These are phyloP conservation scores for Hordeum vulgare DNA, from an alignment of 176 grass and related monocot species.

Conservation along the genomic window DNA sequence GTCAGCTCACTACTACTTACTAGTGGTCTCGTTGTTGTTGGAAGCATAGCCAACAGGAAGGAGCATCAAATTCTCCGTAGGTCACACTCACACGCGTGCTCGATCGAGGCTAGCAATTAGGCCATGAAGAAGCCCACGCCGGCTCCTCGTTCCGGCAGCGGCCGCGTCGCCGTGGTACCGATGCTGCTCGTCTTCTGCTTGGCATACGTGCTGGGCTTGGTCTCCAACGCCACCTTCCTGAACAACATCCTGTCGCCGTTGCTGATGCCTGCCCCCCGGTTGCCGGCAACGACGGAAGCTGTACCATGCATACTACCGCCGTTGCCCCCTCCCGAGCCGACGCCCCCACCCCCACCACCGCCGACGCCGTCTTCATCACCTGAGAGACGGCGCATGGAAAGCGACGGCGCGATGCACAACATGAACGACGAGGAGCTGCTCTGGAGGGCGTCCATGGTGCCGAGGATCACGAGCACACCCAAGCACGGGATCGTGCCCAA, in stretches of 20 bases:
- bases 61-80: not conserved
- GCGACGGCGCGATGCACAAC: slow-evolving; percentile 15
- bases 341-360: not conserved
- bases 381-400: not conserved
- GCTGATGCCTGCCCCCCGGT: not conserved
- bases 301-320: not conserved
- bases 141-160: not conserved
- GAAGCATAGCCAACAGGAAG: not conserved
- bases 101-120: not conserved
- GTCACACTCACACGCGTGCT: not conserved
- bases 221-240: not conserved
- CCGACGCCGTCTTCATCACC: not conserved
- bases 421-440: slow-evolving; percentile 61
- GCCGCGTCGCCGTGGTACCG: not conserved
- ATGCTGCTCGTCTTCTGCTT: slow-evolving; percentile 4
- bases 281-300: not conserved
- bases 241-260: not conserved
- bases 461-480: slow-evolving; percentile 17
- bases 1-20: not conserved
- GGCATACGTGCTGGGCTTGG: not conserved
- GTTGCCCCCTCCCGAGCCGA: not conserved
- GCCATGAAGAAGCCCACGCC: not conserved
- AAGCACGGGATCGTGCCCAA: slow-evolving; percentile 37
- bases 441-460: slow-evolving; percentile 57
- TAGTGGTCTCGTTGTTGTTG: not conserved